Base-by-base conservation (phyloP, 768 basidiomycete species). In the Tephrocybe sp. region DNA sequence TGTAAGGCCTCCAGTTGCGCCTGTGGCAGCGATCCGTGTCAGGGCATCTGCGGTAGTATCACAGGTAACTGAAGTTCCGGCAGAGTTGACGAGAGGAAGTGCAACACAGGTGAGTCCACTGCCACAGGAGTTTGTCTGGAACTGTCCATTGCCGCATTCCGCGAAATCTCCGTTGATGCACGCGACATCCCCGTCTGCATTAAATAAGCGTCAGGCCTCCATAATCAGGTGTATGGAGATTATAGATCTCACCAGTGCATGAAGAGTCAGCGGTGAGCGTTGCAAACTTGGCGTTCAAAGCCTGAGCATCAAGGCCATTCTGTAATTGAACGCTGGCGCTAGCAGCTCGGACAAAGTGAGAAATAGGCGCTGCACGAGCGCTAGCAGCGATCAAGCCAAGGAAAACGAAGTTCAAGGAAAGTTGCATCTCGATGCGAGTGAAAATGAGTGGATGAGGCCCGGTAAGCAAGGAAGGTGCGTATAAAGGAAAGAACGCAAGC, bases 71-170 rank as follows among this genome's bases (percentile, higher is more conserved):
- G 67, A 68, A 6, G 75, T 76, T n/a, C 76, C 76, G 0, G 70
- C 45, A 16, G 52, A 61, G 56, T 74, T 75, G 43, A 76, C 72
- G 20, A 77, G 62, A 12, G 76, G 75, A 38, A 76, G 65, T 13
- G 72, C 72, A n/a, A 65, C 64, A 48, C 75, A 76, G 22, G 59
- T 63, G n/a, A 65, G 54, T 6, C 62, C 57, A 3, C 46, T 57
- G 0, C 58, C 63, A 48, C 72, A 73, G 13, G 59, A 43, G 5
- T 62, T 66, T 20, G 58, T 52, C 19, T 60, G 63, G 53, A 70
- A 73, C 39, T 61, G 58, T 34, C 78, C 79, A 30, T 59, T 62
- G 17, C 74, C 77, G 54, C 82, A 83, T 53, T 77, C 76, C 4
- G 79, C 79, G 35, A 83, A 75, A 7, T 65, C 51, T 30, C 59